Evolutionary conservation across 2,329 filamentous ascomycete species (phyloP), one percentile per base, ranked within the genome.

Genomic region (Hyphodiscus sp.): DNA sequence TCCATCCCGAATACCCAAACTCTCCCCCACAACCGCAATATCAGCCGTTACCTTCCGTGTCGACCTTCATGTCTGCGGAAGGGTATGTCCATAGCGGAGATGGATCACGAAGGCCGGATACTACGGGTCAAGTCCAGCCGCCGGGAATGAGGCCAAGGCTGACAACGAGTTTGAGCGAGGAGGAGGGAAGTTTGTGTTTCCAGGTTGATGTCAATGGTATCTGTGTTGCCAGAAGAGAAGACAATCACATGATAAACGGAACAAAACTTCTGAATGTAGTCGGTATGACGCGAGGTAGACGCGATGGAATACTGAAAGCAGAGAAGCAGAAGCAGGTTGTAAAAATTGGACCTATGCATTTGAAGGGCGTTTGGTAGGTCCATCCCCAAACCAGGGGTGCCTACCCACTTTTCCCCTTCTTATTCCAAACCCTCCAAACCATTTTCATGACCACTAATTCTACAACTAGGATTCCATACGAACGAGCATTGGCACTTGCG

Each of bases 231-330:
- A 83, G 94, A 61, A 81, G 92, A 67, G 92, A 97, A 81, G 92
- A 96, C 65, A 96, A 96, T 71, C 89, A 95, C 73, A 96, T 97
- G 89, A 96, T 97, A 72, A 97, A 97, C 67, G 92, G 92, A 26
- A 97, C 92, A 1, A 97, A 97, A 71, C 77, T 97, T 52, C 76
- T 97, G 51, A 97, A 97, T 62, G 92, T 97, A 47, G 92, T 92
- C 49, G 92, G 92, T 11, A 97, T 97, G 94, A 97, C 92, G 16
- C 83, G 92, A 69, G 92, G 92, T 53, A 86, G 94, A 57, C 83
- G 92, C 64, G 92, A 97, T 67, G 92, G 92, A 48, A 97, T 97
- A 61, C 73, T 97, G 53, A 97, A 97, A 76, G 96, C 91, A 69
- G 94, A 97, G 73, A 97, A 97, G 73, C 83, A 91, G 50, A 86